These are phyloP conservation scores for Botrytis pseudocinerea DNA, from an alignment of 2,329 filamentous ascomycete genomes.

Conservation along the genomic window DNA sequence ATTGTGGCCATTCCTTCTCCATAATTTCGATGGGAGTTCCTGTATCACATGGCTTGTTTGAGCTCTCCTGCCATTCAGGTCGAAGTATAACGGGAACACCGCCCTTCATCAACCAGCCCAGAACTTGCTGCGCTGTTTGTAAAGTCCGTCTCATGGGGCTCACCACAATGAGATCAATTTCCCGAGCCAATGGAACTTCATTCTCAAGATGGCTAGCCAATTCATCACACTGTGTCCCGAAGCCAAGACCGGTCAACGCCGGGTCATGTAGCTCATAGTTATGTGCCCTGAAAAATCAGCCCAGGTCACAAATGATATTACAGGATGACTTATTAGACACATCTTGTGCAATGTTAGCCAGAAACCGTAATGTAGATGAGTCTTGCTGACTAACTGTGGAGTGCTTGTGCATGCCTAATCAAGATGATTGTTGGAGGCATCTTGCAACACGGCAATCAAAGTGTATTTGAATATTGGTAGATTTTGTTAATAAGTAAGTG, in stretches of 20 bases:
- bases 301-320: slow-evolving; percentile 20
- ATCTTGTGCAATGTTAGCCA: slow-evolving; percentile 32
- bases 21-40: slow-evolving; percentile 36
- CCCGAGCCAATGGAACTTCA: slow-evolving; percentile 36
- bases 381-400: slow-evolving; percentile 43
- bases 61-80: slow-evolving; percentile 41
- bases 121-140: slow-evolving; percentile 37
- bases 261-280: slow-evolving; percentile 37
- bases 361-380: neutral
- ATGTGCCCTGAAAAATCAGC: slow-evolving; percentile 31
- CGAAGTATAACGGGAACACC: slow-evolving; percentile 37
- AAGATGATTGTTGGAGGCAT: slow-evolving; percentile 47
- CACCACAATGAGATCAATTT: slow-evolving; percentile 40
- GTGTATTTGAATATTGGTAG: neutral
- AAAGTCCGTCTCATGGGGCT: slow-evolving; percentile 40
- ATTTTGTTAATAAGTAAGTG: neutral
- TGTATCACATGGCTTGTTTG: slow-evolving; percentile 39
- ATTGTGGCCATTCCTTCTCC: slow-evolving; percentile 39
- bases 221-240: slow-evolving; percentile 32
- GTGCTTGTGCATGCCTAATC: slow-evolving; percentile 46
- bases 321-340: slow-evolving; percentile 38
- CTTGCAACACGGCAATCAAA: slow-evolving; percentile 13
- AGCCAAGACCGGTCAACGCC: slow-evolving; percentile 33
- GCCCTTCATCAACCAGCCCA: slow-evolving; percentile 39
- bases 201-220: slow-evolving; percentile 34